phyloP scores from a whole-genome alignment of 2,329 filamentous ascomycete genomes.

The Ophiostoma sp. region DNA sequence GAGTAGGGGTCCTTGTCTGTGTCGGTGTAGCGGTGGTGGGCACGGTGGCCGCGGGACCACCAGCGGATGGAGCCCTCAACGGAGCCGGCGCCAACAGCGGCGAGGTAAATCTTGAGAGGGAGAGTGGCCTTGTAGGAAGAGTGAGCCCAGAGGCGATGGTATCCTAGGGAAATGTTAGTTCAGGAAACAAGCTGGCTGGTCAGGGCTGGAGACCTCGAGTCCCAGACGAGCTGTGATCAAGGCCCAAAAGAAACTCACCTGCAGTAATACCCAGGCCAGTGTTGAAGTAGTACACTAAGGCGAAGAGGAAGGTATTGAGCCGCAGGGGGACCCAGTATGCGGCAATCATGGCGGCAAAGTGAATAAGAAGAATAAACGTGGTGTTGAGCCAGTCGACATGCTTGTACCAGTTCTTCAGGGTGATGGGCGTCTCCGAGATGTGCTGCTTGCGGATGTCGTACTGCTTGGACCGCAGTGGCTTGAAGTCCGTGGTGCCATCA shows the following conservation, averaged over 20 bases:
- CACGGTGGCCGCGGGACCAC: constrained; percentile 83
- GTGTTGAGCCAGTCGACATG: constrained; percentile 94
- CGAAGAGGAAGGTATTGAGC: constrained; percentile 65
- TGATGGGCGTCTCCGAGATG: constrained; percentile 78
- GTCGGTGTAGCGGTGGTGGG: constrained; percentile 87
- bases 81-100: constrained; percentile 73
- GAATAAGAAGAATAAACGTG: constrained; percentile 71
- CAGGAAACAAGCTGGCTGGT: no score
- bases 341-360: constrained; percentile 64
- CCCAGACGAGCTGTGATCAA: no score
- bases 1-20: constrained; percentile 90
- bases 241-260: constrained; percentile 43
- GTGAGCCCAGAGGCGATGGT: constrained; percentile 83
- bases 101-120: constrained; percentile 75
- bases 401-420: constrained; percentile 78
- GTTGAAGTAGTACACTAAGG: constrained; percentile 76
- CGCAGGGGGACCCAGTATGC: constrained; percentile 74
- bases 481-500: constrained; percentile 53
- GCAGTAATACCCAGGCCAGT: constrained; percentile 75
- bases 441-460: constrained; percentile 66
- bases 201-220: no score
- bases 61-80: constrained; percentile 82
- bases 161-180: constrained; percentile 41
- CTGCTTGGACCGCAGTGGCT: constrained; percentile 45
- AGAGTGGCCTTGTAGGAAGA: constrained; percentile 72